phyloP scores from a whole-genome alignment of 768 basidiomycete species.

The Russula brevipes region DNA sequence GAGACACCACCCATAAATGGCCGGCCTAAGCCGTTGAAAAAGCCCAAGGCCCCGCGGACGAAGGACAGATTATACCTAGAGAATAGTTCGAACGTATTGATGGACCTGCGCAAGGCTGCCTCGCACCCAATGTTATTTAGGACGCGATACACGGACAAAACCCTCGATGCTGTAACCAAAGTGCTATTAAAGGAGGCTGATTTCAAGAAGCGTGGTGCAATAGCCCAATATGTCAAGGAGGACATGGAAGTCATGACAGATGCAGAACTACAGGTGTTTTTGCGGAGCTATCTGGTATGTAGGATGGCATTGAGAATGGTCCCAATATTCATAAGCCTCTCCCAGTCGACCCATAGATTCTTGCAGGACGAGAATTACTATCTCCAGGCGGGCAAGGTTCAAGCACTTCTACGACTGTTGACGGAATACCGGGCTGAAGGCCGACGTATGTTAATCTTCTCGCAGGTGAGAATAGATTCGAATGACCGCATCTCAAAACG shows the following conservation, averaged over 20 bases:
- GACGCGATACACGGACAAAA: constrained; percentile 71
- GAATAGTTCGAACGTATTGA: constrained; percentile 89
- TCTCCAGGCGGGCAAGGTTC: constrained; percentile 84
- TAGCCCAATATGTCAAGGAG: constrained; percentile 86
- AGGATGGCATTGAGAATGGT: background rate
- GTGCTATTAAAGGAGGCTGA: constrained; percentile 87
- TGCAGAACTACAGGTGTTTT: constrained; percentile 86
- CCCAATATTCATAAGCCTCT: background rate
- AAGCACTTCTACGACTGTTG: constrained; percentile 65
- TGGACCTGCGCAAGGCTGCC: constrained; percentile 96
- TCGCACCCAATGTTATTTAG: constrained; percentile 97
- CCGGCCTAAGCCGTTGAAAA: constrained; percentile 40
- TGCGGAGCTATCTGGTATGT: constrained; percentile 76
- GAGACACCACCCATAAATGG: constrained; percentile 32
- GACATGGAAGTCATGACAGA: constrained; percentile 99
- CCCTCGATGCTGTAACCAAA: constrained; percentile 67
- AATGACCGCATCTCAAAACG: background rate
- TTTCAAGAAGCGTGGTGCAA: constrained; percentile 75
- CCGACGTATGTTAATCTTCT: constrained; percentile 88
- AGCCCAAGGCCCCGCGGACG: constrained; percentile 39
- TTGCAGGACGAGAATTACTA: constrained; percentile 70
- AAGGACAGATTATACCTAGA: constrained; percentile 69
- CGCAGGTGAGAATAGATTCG: constrained; percentile 55
- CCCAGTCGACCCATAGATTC: constrained; percentile 66
- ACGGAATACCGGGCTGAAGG: constrained; percentile 58